These are phyloP conservation scores for Moricandia moricandioides DNA, from an alignment of 345 rosid species.

Conservation along the genomic window DNA sequence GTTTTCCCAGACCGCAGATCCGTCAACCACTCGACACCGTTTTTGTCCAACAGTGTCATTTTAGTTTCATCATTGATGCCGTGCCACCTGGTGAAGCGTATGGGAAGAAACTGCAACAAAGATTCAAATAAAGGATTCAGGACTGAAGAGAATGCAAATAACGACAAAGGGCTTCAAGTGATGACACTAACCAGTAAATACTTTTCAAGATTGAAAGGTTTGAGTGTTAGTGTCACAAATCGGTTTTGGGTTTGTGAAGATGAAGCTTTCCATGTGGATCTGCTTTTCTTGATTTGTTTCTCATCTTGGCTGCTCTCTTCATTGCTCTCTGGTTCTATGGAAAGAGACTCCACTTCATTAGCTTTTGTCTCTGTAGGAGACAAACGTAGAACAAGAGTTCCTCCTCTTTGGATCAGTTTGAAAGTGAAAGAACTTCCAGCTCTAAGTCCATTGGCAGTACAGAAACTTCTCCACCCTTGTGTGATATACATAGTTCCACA, in stretches of 20 bases:
- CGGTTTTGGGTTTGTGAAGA: conserved; percentile 1
- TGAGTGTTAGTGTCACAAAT: conserved; percentile 6
- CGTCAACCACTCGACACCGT: conserved; percentile 14
- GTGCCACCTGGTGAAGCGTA: background rate
- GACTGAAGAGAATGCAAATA: background rate
- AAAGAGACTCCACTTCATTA: background rate
- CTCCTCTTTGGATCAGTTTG: background rate
- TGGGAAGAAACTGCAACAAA: background rate
- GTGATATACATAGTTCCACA: background rate
- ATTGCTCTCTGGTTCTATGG: background rate
- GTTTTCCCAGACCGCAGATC: background rate
- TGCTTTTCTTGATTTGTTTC: background rate
- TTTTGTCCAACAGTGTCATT: conserved; percentile 13
- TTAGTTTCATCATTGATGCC: background rate
- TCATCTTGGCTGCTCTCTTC: background rate
- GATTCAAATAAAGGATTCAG: background rate
- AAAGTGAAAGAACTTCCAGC: conserved; percentile 12
- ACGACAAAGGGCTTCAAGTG: background rate
- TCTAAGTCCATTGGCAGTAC: conserved; percentile 4
- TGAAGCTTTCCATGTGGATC: background rate
- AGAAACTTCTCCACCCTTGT: conserved; percentile 21
- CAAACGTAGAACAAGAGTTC: conserved; percentile 9
- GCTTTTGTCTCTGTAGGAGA: background rate
- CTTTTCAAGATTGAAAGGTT: background rate
- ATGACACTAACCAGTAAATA: conserved; percentile 11